Evolutionary conservation across 441 rosid species (phyloP).

Genomic region (Rhodomyrtus psidioides): DNA sequence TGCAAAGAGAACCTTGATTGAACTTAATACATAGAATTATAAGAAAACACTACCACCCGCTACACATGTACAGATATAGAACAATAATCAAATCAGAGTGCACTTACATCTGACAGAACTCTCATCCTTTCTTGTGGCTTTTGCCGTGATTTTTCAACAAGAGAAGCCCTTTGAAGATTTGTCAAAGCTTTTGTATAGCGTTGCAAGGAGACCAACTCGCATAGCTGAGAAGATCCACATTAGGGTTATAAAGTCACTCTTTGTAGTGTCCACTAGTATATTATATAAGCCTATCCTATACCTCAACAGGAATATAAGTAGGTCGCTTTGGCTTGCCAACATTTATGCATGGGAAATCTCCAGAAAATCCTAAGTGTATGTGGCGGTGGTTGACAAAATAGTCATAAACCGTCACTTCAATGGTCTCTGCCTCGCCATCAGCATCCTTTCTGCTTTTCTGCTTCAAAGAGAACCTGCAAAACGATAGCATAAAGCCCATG

Average conservation of each 20-base stretch:
- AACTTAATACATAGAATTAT: not conserved
- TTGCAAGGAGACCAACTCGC: constrained; percentile 60
- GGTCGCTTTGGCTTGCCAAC: constrained; percentile 90
- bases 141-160: constrained; percentile 82
- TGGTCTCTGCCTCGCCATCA: constrained; percentile 21
- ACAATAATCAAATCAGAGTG: not conserved
- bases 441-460: constrained; percentile 15
- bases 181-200: constrained; percentile 69
- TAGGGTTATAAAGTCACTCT: not conserved
- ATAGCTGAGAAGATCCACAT: constrained; percentile 35
- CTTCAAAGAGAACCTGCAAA: constrained; percentile 47
- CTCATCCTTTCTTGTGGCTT: constrained; percentile 84
- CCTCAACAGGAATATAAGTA: constrained; percentile 72
- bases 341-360: constrained; percentile 63
- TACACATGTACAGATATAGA: not conserved
- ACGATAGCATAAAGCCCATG: not conserved
- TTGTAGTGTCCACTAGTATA: not conserved
- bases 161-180: constrained; percentile 59
- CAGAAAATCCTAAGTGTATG: constrained; percentile 53
- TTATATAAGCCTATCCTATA: not conserved
- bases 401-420: constrained; percentile 54
- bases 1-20: constrained; percentile 10
- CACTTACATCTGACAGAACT: constrained; percentile 43
- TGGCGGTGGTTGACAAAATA: constrained; percentile 48
- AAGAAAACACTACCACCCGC: not conserved